Evolutionary conservation across 2,329 filamentous ascomycete genomes (phyloP).

Genomic region (Fusarium algeriense): DNA sequence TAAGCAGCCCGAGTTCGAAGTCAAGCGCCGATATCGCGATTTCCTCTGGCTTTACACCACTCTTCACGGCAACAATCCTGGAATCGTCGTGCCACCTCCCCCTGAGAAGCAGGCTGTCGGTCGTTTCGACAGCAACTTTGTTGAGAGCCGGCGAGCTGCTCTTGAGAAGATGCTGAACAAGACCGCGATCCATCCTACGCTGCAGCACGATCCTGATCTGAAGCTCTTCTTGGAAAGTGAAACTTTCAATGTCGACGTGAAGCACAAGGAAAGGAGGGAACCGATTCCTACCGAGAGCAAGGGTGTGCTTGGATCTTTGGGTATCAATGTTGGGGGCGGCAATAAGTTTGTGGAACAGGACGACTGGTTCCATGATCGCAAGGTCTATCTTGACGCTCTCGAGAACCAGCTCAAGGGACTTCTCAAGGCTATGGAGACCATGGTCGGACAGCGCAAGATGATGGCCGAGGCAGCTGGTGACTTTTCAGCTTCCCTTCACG

Average conservation of each 20-base stretch:
- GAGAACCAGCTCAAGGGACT: slow-evolving; percentile 91
- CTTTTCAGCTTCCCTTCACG: slow-evolving; percentile 92
- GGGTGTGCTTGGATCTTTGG: slow-evolving; percentile 88
- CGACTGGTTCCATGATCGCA: slow-evolving; percentile 99
- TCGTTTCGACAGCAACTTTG: slow-evolving; percentile 95
- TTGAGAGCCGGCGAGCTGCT: slow-evolving; percentile 90
- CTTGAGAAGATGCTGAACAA: slow-evolving; percentile 99
- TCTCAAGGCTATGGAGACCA: slow-evolving; percentile 92
- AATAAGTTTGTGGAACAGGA: slow-evolving; percentile 98
- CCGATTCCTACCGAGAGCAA: slow-evolving; percentile 90
- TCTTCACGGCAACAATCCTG: slow-evolving; percentile 92
- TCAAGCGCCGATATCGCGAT: slow-evolving; percentile 93
- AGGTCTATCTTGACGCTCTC: slow-evolving; percentile 92
- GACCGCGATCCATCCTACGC: slow-evolving; percentile 85
- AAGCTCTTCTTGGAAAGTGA: slow-evolving; percentile 98
- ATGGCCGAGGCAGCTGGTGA: slow-evolving; percentile 94
- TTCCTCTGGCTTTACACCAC: slow-evolving; percentile 98
- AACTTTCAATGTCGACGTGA: slow-evolving; percentile 94
- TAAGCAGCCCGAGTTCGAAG: slow-evolving; percentile 89
- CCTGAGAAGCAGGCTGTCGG: slow-evolving; percentile 98
- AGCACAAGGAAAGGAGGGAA: slow-evolving; percentile 95
- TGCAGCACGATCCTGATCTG: slow-evolving; percentile 93
- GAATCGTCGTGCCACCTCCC: slow-evolving; percentile 93
- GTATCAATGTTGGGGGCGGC: slow-evolving; percentile 79
- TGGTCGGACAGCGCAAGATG: slow-evolving; percentile 91